Conservation (phyloP, 441 rosid species). For the Mallotus japonicus region DNA sequence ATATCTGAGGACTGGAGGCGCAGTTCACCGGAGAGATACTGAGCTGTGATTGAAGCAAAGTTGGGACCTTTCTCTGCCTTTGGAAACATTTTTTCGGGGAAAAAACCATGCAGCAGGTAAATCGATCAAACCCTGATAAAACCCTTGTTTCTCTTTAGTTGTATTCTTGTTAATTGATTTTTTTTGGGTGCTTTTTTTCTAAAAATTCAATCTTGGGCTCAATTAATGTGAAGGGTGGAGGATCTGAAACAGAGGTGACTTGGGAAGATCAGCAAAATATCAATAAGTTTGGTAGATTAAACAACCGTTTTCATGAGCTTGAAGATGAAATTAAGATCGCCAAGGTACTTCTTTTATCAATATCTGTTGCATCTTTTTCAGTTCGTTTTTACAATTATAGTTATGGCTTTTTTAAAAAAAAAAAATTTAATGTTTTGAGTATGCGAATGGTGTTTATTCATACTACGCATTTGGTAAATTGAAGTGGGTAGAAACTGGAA, state of each 20-base stretch:
- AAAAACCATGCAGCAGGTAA: constrained; percentile 39
- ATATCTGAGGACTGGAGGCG: background rate
- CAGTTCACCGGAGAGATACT: background rate
- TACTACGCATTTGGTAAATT: background rate
- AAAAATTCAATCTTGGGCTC: background rate
- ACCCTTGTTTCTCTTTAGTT: background rate
- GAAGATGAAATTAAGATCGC: constrained; percentile 74
- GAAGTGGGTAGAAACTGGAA: background rate
- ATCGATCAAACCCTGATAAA: background rate
- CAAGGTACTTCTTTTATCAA: constrained; percentile 44
- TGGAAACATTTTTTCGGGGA: too few species aligned
- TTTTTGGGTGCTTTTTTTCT: background rate
- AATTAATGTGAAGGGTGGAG: constrained; percentile 47
- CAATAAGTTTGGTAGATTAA: constrained; percentile 72
- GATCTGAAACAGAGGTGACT: constrained; percentile 80
- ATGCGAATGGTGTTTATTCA: background rate
- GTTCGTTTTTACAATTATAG: background rate
- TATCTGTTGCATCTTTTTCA: background rate
- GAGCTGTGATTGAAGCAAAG: background rate
- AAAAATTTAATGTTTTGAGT: background rate
- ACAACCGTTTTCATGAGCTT: constrained; percentile 80
- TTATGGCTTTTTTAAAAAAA: constrained; percentile 2
- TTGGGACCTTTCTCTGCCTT: background rate
- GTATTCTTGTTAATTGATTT: background rate
- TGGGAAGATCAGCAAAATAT: constrained; percentile 98